phyloP scores from a whole-genome alignment of 148 eudicot genomes.

The Simmondsia chinensis region DNA sequence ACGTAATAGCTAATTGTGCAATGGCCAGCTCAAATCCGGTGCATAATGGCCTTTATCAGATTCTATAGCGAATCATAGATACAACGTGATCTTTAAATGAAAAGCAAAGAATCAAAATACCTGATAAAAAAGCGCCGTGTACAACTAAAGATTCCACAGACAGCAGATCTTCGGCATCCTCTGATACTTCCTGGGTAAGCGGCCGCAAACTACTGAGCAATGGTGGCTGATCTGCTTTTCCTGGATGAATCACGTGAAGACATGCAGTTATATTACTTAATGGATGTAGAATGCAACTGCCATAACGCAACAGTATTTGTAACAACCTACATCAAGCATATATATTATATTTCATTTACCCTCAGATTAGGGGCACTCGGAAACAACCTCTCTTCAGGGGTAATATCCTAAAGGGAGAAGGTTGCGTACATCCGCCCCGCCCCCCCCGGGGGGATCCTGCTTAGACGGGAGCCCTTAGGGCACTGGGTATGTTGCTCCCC shows the following conservation, averaged over 20 bases:
- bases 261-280: too few species aligned
- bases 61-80: not conserved
- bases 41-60: not conserved
- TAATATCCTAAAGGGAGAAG: too few species aligned
- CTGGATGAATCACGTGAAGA: constrained; percentile 25
- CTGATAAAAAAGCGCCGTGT: constrained; percentile 67
- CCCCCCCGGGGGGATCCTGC: too few species aligned
- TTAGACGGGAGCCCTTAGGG: too few species aligned
- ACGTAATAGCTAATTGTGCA: too few species aligned
- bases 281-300: too few species aligned
- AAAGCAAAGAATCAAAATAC: constrained; percentile 14
- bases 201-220: constrained; percentile 52
- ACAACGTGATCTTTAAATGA: not conserved
- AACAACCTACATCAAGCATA: not conserved
- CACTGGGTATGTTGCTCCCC: too few species aligned
- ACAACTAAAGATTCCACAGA: constrained; percentile 54
- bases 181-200: constrained; percentile 64
- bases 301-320: not conserved
- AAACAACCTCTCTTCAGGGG: too few species aligned
- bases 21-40: not conserved
- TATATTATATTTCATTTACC: too few species aligned
- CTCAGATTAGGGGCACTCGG: too few species aligned
- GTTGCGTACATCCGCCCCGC: too few species aligned
- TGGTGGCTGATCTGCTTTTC: constrained; percentile 28
- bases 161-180: constrained; percentile 55